Evolutionary conservation across 257 asterid species (phyloP).

Genomic region (Coffea canephora): DNA sequence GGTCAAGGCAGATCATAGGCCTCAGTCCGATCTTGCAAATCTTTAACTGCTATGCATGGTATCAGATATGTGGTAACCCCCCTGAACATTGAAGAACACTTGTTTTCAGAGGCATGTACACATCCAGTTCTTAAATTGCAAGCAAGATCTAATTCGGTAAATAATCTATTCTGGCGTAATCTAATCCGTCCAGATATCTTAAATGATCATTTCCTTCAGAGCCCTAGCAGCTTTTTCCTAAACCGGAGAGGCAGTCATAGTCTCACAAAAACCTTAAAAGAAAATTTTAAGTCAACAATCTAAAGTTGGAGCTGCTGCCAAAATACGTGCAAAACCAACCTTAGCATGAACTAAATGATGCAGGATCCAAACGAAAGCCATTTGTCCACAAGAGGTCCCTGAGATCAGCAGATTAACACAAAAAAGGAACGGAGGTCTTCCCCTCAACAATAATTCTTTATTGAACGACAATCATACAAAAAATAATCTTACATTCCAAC

Average conservation of each 20-base stretch:
- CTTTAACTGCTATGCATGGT: neutral
- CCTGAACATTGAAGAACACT: neutral
- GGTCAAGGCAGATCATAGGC: neutral
- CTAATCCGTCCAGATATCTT: neutral
- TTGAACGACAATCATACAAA: conserved; percentile 13
- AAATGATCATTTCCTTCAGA: neutral
- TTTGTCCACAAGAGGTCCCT: neutral
- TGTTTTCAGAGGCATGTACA: neutral
- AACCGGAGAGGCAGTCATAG: neutral
- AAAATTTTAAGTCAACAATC: neutral
- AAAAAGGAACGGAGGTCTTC: neutral
- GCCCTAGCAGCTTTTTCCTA: neutral
- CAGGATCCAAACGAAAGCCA: neutral
- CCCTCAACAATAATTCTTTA: conserved; percentile 10
- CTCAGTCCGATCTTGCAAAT: neutral
- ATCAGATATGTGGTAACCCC: neutral
- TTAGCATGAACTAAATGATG: neutral
- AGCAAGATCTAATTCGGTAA: neutral
- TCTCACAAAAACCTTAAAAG: neutral
- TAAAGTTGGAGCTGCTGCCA: neutral
- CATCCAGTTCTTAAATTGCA: neutral
- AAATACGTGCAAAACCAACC: neutral
- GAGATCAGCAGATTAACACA: conserved; percentile 1
- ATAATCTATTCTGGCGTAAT: neutral
- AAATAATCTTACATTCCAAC: conserved; percentile 13